Evolutionary conservation across 352 stramenopile genomes (phyloP), one percentile per base, ranked within the genome.

Genomic region (Nothophytophthora sp.): DNA sequence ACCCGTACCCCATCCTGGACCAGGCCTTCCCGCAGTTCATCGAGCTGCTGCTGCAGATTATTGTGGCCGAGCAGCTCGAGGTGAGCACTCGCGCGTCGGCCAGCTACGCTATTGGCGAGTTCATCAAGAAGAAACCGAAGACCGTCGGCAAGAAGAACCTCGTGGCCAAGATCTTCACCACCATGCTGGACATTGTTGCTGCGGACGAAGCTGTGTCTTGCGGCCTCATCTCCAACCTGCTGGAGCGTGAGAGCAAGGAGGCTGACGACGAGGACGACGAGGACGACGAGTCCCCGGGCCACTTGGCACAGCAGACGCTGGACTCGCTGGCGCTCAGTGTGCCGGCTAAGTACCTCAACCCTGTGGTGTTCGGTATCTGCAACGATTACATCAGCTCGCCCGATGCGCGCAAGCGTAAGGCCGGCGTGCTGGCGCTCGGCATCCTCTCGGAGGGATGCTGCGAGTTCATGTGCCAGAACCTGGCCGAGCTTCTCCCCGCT

Each of bases 381-480:
- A 90, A 86, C 52, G 81, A 96, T 41, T 96, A 97, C 66, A 94
- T 99, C 43, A 80, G 78, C 44, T 92, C 84, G 36, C 67, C 84
- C 13, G 81, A 98, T 43, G 65, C 91, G 4, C 87, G 88, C 28
- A 92, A 95, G 59, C 89, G 96, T 40, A 99, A 99, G 73, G 97
- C 97, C 38, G 97, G 95, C 45, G 95, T 98, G 51, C 84, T 98
- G n/a, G 81, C 94, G 24, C 76, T 99, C 23, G 97, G 96, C 42
- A 98, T 99, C 44, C 90, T 99, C 56, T 97, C 95, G 32, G 97
- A 99, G 74, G 97, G 96, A 44, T 98, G 95, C 67, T 86, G 84
- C 49, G 95, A 98, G 38, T 90, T 96, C 46, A 90, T 99, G 60
- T 94, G 92, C 70, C 86, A 98, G 28, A 96, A 98, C 72, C 78